Evolutionary conservation across 352 stramenopile genomes (phyloP).

Genomic region (Phytopythium ostracodes): DNA sequence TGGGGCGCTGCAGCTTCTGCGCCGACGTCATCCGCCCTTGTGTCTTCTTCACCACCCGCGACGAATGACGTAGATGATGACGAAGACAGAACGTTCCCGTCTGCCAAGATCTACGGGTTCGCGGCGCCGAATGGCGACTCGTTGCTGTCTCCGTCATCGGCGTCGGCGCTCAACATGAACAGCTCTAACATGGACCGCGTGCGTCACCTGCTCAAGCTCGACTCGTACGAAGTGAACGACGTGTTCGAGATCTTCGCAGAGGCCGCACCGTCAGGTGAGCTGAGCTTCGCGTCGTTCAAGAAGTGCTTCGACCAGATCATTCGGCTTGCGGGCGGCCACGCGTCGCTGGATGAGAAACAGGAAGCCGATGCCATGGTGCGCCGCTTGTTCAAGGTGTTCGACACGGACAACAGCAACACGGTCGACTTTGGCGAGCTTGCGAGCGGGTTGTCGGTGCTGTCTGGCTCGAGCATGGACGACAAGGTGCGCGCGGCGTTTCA

Average conservation of each 20-base stretch:
- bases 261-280: conserved; percentile 65
- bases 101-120: conserved; percentile 38
- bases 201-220: conserved; percentile 74
- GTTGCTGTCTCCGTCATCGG: conserved; percentile 39
- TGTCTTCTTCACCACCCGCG: conserved; percentile 1
- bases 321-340: conserved; percentile 69
- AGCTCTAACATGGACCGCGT: conserved; percentile 75
- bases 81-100: conserved; percentile 22
- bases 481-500: conserved; percentile 84
- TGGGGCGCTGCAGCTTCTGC: conserved; percentile 8
- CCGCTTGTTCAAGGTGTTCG: conserved; percentile 81
- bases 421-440: conserved; percentile 86
- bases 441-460: conserved; percentile 80
- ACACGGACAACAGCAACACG: conserved; percentile 81
- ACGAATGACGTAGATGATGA: not conserved
- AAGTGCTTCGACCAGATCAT: conserved; percentile 89
- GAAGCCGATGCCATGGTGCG: conserved; percentile 79
- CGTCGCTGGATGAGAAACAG: conserved; percentile 58
- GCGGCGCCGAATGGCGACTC: conserved; percentile 31
- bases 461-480: conserved; percentile 82
- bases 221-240: conserved; percentile 85
- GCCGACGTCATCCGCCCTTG: not conserved
- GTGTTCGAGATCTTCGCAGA: conserved; percentile 88
- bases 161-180: conserved; percentile 56
- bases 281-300: conserved; percentile 81